phyloP scores from a whole-genome alignment of 371 early-diverging fungal species.

The Batkoa obscura region DNA sequence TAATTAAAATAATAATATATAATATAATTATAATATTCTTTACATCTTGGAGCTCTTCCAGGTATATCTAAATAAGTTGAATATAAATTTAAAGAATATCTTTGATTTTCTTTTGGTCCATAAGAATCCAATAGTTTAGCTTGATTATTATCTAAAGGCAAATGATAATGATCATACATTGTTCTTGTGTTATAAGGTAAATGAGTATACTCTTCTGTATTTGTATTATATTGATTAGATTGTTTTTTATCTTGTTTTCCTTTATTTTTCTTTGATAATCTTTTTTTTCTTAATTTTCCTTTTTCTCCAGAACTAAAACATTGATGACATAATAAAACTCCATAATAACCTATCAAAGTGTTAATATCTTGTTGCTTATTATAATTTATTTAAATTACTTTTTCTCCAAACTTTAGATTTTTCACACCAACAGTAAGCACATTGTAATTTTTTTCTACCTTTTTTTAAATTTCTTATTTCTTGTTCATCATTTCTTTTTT shows the following conservation, averaged over 20 bases:
- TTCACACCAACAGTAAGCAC: conserved; percentile 22
- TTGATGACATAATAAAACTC: no score
- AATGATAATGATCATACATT: neutral
- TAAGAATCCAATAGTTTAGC: conserved; percentile 34
- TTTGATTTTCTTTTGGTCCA: conserved; percentile 56
- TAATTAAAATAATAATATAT: neutral
- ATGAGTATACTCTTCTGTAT: conserved; percentile 61
- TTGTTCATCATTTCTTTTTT: neutral
- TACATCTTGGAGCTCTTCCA: conserved; percentile 71
- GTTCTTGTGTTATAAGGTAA: conserved; percentile 59
- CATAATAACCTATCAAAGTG: no score
- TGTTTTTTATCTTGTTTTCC: neutral
- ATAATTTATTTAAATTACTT: conserved; percentile 9
- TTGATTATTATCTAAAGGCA: conserved; percentile 8
- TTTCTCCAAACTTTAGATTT: conserved; percentile 23
- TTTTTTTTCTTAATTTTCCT: no score
- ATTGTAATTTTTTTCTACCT: conserved; percentile 16
- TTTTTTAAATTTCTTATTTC: conserved; percentile 2
- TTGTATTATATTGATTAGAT: conserved; percentile 20
- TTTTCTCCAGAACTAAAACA: conserved; percentile 8
- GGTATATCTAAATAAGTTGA: conserved; percentile 78
- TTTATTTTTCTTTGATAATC: neutral
- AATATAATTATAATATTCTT: no score
- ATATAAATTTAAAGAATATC: conserved; percentile 57
- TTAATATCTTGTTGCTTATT: no score